A percentile compares a stretch with the other conserved stretches of the same genome.
These are phyloP conservation scores for Leishmania arabica DNA, from an alignment of 208 protist genomes.

Conservation along the genomic window DNA sequence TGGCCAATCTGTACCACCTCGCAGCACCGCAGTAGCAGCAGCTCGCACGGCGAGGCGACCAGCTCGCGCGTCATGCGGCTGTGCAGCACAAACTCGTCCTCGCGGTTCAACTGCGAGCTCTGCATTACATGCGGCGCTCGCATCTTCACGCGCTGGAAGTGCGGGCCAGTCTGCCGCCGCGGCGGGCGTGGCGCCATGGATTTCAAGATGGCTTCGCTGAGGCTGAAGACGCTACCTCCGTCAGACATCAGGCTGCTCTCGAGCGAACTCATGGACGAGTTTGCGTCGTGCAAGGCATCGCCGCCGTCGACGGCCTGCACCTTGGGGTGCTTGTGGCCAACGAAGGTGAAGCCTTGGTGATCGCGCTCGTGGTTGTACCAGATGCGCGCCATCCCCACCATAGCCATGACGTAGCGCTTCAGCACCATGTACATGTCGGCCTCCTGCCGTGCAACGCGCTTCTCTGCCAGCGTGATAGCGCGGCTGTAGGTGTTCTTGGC, in stretches of 20 bases:
- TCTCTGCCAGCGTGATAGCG: constrained; percentile 81
- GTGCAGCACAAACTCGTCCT: constrained; percentile 83
- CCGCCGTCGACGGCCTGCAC: constrained; percentile 27
- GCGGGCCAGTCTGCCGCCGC: constrained; percentile 59
- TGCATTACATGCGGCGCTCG: constrained; percentile 36
- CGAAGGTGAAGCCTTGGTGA: constrained; percentile 67
- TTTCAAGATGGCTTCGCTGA: constrained; percentile 78
- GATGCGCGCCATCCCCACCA: constrained; percentile 79
- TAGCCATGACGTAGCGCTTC: constrained; percentile 79
- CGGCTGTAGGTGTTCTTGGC: constrained; percentile 72
- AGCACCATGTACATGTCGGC: constrained; percentile 86
- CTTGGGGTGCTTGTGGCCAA: constrained; percentile 34
- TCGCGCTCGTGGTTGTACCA: constrained; percentile 86
- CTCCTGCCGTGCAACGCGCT: constrained; percentile 70
- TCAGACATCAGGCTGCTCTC: constrained; percentile 61
- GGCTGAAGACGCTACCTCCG: constrained; percentile 66
- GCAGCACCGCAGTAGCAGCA: constrained; percentile 83
- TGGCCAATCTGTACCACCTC: constrained; percentile 86
- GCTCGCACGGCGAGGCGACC: constrained; percentile 78
- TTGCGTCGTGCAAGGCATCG: constrained; percentile 13
- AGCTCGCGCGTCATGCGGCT: constrained; percentile 84
- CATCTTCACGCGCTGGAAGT: constrained; percentile 52
- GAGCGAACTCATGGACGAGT: constrained; percentile 48
- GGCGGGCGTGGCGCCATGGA: constrained; percentile 67
- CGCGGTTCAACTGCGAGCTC: constrained; percentile 28